Evolutionary conservation across 2,329 filamentous ascomycete genomes (phyloP).

Genomic region (Phyllosticta capitalensis): DNA sequence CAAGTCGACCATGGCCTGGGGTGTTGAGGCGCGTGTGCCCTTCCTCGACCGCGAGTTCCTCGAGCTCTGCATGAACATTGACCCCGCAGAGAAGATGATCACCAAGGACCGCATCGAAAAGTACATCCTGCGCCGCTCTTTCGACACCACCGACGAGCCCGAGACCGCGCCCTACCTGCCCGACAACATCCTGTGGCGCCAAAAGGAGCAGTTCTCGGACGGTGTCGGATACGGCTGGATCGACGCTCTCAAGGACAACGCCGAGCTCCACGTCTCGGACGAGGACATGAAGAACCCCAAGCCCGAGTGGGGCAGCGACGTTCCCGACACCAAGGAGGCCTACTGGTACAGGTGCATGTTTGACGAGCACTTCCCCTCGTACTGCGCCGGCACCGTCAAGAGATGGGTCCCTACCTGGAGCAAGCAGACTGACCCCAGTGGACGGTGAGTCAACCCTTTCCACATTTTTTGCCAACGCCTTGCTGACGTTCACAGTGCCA

Average conservation of each 20-base stretch:
- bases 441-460: constrained; percentile 48
- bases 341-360: constrained; percentile 99
- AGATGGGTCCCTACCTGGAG: constrained; percentile 97
- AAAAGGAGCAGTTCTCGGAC: constrained; percentile 99
- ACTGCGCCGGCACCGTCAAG: constrained; percentile 87
- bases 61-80: constrained; percentile 84
- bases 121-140: constrained; percentile 95
- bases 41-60: constrained; percentile 98
- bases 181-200: constrained; percentile 89
- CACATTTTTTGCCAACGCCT: constrained; percentile 11
- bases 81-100: constrained; percentile 94
- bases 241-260: constrained; percentile 90
- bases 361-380: constrained; percentile 92
- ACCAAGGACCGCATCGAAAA: constrained; percentile 85
- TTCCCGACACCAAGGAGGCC: constrained; percentile 95
- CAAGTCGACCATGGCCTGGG: constrained; percentile 98
- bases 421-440: constrained; percentile 89
- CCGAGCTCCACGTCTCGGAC: constrained; percentile 80
- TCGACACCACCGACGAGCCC: constrained; percentile 85
- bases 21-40: constrained; percentile 91
- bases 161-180: constrained; percentile 79
- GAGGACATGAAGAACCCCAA: constrained; percentile 99
- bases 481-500: constrained; percentile 14
- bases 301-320: constrained; percentile 85
- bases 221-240: constrained; percentile 99